phyloP scores from a whole-genome alignment of 1,139 yeast genomes.

The Scheffersomyces stambukii region DNA sequence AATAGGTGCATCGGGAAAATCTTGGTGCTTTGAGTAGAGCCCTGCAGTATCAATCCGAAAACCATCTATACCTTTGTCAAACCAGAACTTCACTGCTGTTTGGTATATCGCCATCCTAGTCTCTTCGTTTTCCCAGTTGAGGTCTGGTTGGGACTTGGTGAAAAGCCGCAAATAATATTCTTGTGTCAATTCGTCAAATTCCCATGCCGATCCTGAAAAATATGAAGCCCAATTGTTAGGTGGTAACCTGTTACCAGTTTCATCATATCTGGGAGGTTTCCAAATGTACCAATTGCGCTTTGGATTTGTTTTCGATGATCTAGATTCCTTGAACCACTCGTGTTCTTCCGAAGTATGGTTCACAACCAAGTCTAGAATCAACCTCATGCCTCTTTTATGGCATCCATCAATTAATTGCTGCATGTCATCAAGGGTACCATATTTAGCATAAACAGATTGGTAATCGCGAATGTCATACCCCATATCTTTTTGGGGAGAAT shows the following conservation, averaged over 20 bases:
- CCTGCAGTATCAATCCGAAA: slow-evolving; percentile 55
- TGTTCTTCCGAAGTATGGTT: slow-evolving; percentile 56
- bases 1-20: slow-evolving; percentile 47
- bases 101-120: slow-evolving; percentile 48
- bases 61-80: slow-evolving; percentile 53
- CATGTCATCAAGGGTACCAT: slow-evolving; percentile 51
- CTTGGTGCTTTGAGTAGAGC: slow-evolving; percentile 46
- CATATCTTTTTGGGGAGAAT: slow-evolving; percentile 59
- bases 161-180: slow-evolving; percentile 53
- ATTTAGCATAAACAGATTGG: slow-evolving; percentile 43
- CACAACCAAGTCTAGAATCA: slow-evolving; percentile 52
- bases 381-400: slow-evolving; percentile 47
- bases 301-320: slow-evolving; percentile 44
- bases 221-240: slow-evolving; percentile 54
- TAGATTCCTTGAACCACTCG: slow-evolving; percentile 53
- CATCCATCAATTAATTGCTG: slow-evolving; percentile 41
- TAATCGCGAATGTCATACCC: slow-evolving; percentile 58
- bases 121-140: slow-evolving; percentile 55
- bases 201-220: slow-evolving; percentile 55
- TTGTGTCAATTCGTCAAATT: slow-evolving; percentile 45
- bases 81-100: slow-evolving; percentile 49
- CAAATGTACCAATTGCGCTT: slow-evolving; percentile 62
- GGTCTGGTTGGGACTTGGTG: slow-evolving; percentile 51
- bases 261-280: slow-evolving; percentile 45
- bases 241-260: slow-evolving; percentile 44